phyloP scores from a whole-genome alignment of 1,284 basidiomycete genomes.

The Fomes fomentarius region DNA sequence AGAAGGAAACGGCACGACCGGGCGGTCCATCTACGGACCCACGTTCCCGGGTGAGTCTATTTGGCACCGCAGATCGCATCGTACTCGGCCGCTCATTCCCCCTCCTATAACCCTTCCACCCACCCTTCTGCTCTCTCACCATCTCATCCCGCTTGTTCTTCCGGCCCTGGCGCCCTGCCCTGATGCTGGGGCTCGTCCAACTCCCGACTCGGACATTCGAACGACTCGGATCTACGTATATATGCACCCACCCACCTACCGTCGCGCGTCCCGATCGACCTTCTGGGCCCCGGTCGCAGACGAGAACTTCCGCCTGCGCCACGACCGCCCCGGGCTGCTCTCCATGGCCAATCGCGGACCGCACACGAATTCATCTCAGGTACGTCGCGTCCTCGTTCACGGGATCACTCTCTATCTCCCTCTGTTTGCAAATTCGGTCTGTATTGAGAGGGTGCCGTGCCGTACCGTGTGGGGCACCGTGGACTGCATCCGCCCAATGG shows the following conservation, averaged over 20 bases:
- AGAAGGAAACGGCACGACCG: constrained; percentile 63
- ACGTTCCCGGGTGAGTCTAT: constrained; percentile 30
- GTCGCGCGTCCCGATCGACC: too few species aligned
- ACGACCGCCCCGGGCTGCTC: constrained; percentile 48
- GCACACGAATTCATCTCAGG: constrained; percentile 57
- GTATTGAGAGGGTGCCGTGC: too few species aligned
- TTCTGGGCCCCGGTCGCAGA: constrained; percentile 33
- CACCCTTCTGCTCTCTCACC: neutral
- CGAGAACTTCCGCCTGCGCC: constrained; percentile 43
- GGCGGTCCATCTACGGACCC: constrained; percentile 42
- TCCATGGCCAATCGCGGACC: constrained; percentile 68
- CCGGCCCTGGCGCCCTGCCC: too few species aligned
- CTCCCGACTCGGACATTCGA: too few species aligned
- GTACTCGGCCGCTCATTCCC: neutral
- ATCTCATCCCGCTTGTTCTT: too few species aligned
- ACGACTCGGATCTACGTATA: too few species aligned
- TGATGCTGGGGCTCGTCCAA: too few species aligned
- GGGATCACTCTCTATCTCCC: too few species aligned
- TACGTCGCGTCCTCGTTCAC: constrained; percentile 29
- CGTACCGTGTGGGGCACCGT: too few species aligned
- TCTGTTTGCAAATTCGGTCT: too few species aligned
- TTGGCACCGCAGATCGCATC: neutral
- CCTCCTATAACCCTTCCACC: neutral
- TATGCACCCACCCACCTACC: too few species aligned
- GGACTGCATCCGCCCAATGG: too few species aligned